A percentile compares a stretch with the other conserved stretches of the same genome.
Evolutionary conservation across 495 filamentous ascomycete genomes (phyloP).

Genomic region (Arthonia radiata): DNA sequence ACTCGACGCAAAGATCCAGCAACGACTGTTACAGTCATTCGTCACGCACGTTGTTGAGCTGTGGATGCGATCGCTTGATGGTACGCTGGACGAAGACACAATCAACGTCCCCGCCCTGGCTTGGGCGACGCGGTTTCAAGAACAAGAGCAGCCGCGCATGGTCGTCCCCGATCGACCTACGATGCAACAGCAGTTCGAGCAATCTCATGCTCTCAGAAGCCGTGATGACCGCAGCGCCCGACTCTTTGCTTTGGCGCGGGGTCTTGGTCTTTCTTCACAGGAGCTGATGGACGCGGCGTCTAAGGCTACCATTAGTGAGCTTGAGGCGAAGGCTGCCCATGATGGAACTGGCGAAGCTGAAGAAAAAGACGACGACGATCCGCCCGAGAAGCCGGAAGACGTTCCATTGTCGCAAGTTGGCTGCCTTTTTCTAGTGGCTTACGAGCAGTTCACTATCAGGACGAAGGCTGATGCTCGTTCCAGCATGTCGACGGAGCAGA

Average conservation of each 20-base stretch:
- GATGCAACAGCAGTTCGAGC: conserved; percentile 3
- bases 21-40: conserved; percentile 59
- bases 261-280: too few species aligned
- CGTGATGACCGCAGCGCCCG: too few species aligned
- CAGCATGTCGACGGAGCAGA: background rate
- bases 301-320: too few species aligned
- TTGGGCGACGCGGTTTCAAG: conserved; percentile 51
- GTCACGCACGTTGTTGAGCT: conserved; percentile 63
- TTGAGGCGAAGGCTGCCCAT: too few species aligned
- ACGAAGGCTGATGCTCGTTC: conserved; percentile 7
- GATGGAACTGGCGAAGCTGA: too few species aligned
- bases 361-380: conserved; percentile 11
- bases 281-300: too few species aligned
- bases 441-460: conserved; percentile 21
- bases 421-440: conserved; percentile 31
- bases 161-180: conserved; percentile 30
- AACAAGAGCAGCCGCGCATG: conserved; percentile 39
- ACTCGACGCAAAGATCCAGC: conserved; percentile 33
- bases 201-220: conserved; percentile 45
- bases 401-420: conserved; percentile 55
- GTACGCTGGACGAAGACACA: conserved; percentile 22
- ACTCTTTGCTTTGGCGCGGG: too few species aligned
- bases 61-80: conserved; percentile 38
- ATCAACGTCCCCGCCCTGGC: conserved; percentile 44
- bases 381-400: conserved; percentile 26